phyloP scores from a whole-genome alignment of 164 flowering plant species.

The Tetrastigma voinierianum region DNA sequence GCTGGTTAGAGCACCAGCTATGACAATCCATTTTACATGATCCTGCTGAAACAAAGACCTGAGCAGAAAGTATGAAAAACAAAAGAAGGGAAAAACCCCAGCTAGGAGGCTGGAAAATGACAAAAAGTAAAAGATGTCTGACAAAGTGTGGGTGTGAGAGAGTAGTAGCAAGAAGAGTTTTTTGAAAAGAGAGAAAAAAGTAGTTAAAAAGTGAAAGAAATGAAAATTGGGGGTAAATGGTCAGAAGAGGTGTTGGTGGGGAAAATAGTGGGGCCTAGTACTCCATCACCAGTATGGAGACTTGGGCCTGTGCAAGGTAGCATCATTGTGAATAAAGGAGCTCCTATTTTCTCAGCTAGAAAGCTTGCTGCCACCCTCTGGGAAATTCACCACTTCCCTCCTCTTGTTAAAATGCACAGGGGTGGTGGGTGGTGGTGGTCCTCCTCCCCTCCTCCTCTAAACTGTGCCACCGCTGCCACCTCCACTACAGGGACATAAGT shows the following conservation, averaged over 20 bases:
- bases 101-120: neutral
- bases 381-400: conserved; percentile 44
- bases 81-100: neutral
- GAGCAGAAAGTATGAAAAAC: too few relatives aligned
- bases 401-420: conserved; percentile 40
- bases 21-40: too few relatives aligned
- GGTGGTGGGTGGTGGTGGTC: conserved; percentile 8
- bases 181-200: conserved; percentile 38
- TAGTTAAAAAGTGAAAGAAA: conserved; percentile 41
- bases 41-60: too few relatives aligned
- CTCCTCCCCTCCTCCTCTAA: conserved; percentile 18
- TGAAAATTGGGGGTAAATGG: conserved; percentile 64
- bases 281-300: conserved; percentile 78
- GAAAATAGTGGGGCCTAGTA: conserved; percentile 58
- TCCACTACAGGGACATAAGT: conserved; percentile 39
- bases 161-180: conserved; percentile 15
- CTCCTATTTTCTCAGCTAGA: conserved; percentile 52
- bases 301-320: conserved; percentile 20
- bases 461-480: conserved; percentile 26
- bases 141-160: conserved; percentile 10
- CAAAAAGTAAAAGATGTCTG: too few relatives aligned
- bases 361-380: conserved; percentile 81
- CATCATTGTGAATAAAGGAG: conserved; percentile 9
- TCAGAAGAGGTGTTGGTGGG: conserved; percentile 50
- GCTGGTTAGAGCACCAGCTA: too few relatives aligned